Base-by-base conservation (phyloP, 345 rosid genomes). In the Melaleuca alternifolia region DNA sequence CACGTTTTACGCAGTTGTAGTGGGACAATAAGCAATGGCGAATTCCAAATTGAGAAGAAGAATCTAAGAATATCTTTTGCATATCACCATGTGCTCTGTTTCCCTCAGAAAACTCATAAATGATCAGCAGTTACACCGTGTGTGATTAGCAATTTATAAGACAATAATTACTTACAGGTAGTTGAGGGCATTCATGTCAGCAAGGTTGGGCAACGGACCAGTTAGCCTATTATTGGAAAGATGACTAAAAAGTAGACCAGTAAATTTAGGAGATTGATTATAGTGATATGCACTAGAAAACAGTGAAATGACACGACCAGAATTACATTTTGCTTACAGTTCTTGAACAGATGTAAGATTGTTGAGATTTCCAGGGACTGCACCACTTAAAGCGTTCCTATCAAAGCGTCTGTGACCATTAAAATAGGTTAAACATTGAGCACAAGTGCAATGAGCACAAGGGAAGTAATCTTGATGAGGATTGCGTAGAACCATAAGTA, bases 171-270 rank as follows among this genome's bases (percentile, higher is more conserved):
- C 99, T 94, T 92, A 96, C 99, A 97, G 57, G 75, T 92, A 92
- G 87, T 51, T 89, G 87, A 98, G 96, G 85, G 41, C 41, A 65
- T 30, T 82, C 96, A 96, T 86, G 85, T 88, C 91, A 50, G 91
- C 56, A 56, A 98, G 94, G 92, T 92, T 81, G 53, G 98, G 99
- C 83, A 98, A 53, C 83, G 89, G 89, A 65, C 98, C 99, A 2
- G 84, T 88, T 44, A 96, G 86, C 57, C 3, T 18, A 84, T 96
- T 96, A 91, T 94, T 96, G 88, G 99, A 95, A 91, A 98, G 89
- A 86, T 24, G 90, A 91, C 99, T 98, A 90, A 52, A 90, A 89
- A 83, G 51, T 52, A 37, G 76, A 61, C 16, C 18, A 46, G 26
- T 77, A 52, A 82, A 84, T 83, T 28, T 71, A 16, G 46, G 24